phyloP scores from a whole-genome alignment of 78 protist species.

The Emiliania huxleyi region DNA sequence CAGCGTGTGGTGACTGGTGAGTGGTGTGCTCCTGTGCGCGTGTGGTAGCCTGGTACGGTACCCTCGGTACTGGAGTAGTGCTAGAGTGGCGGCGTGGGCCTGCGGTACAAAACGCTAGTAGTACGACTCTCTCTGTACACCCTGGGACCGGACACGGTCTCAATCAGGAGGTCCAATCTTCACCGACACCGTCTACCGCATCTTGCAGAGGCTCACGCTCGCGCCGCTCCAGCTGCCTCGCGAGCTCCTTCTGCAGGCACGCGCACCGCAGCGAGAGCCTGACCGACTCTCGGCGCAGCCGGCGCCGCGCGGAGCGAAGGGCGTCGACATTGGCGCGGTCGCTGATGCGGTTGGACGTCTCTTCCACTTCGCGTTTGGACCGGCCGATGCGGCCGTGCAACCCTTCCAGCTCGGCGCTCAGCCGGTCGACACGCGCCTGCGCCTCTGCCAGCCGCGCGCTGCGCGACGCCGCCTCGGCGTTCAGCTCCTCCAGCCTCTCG shows the following conservation, averaged over 20 bases:
- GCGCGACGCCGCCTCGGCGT: neutral
- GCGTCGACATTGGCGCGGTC: neutral
- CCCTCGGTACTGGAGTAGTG: too few relatives aligned
- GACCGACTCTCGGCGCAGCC: neutral
- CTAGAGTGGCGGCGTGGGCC: too few relatives aligned
- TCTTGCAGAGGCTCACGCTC: too few relatives aligned
- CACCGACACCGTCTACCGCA: too few relatives aligned
- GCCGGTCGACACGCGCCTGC: neutral
- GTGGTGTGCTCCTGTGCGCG: too few relatives aligned
- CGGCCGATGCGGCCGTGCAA: neutral
- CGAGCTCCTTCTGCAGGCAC: neutral
- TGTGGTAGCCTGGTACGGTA: too few relatives aligned
- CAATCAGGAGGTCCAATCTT: too few relatives aligned
- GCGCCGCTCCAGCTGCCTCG: too few relatives aligned
- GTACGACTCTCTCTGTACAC: too few relatives aligned
- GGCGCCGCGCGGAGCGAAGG: neutral
- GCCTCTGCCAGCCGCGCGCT: neutral
- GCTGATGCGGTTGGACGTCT: neutral
- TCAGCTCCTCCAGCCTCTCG: neutral
- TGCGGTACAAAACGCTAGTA: too few relatives aligned
- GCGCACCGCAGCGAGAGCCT: neutral
- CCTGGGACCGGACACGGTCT: too few relatives aligned
- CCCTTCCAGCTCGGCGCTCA: neutral
- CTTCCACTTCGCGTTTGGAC: neutral
- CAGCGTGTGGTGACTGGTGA: too few relatives aligned